These are phyloP conservation scores for Elongisporangium prolatum DNA, from an alignment of 352 stramenopile species.

Conservation along the genomic window DNA sequence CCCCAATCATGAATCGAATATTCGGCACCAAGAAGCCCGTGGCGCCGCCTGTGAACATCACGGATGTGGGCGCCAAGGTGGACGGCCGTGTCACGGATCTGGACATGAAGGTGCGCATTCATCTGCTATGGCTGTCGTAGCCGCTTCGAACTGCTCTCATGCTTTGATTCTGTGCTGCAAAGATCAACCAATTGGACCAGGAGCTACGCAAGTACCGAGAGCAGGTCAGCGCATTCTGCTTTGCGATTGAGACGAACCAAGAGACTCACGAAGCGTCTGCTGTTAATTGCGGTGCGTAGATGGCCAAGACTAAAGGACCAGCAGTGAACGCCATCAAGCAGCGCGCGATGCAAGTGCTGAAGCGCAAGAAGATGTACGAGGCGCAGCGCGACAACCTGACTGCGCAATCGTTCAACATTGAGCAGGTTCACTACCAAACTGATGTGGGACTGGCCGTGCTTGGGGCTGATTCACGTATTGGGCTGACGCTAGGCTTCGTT, in stretches of 20 bases:
- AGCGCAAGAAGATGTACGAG: slow-evolving; percentile 89
- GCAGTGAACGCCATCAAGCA: slow-evolving; percentile 78
- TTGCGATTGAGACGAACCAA: neutral
- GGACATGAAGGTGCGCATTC: slow-evolving; percentile 62
- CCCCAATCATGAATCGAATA: slow-evolving; percentile 56
- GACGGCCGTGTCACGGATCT: slow-evolving; percentile 71
- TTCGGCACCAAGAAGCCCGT: slow-evolving; percentile 85
- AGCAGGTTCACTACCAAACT: slow-evolving; percentile 43
- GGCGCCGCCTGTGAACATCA: slow-evolving; percentile 63
- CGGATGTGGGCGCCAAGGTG: slow-evolving; percentile 71
- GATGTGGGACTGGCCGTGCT: neutral
- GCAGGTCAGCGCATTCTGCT: slow-evolving; percentile 22
- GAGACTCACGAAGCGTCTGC: neutral
- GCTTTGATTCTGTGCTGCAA: neutral
- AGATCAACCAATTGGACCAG: slow-evolving; percentile 82
- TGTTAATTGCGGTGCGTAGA: slow-evolving; percentile 21
- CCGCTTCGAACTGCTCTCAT: neutral
- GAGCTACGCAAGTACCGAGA: slow-evolving; percentile 79
- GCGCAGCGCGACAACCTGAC: slow-evolving; percentile 73
- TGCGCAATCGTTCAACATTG: slow-evolving; percentile 85
- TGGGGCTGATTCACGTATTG: slow-evolving; percentile 5
- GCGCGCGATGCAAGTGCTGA: slow-evolving; percentile 80
- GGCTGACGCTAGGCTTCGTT: slow-evolving; percentile 48
- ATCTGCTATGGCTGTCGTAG: neutral
- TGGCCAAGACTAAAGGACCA: slow-evolving; percentile 66